Base-by-base conservation (phyloP, 176 grass and related monocot genomes). In the Paspalum vaginatum region DNA sequence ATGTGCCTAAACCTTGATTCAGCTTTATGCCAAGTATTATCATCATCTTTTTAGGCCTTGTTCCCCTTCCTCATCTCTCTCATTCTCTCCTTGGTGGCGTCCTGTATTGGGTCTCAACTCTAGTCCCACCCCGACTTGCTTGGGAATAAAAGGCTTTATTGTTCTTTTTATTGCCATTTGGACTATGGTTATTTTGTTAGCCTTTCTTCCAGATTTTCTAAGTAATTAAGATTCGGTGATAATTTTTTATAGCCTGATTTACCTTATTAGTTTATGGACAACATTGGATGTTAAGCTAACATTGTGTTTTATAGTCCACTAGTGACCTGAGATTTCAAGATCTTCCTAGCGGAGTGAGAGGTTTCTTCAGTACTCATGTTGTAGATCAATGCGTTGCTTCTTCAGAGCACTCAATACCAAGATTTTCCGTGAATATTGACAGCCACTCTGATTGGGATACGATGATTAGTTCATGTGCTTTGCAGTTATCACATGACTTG, bases 341-440 rank as follows among this genome's bases (percentile, higher is more conserved):
- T 79, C 92, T 98, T 91, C 95, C 95, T 76, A 46, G 67, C 52
- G 88, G 78, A 93, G 89, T 95, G 76, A 92, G 85, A 68, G 70
- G 74, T 77, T 98, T 98, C 86, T 98, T 98, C 84, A 87, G 82
- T 54, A 79, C 80, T 61, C 62, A 88, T 87, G 82, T 85, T 56
- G 63, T 91, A 70, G 79, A 86, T 88, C 72, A 85, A 75, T 79
- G 54, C 51, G 25, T 88, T 93, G 65, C 67, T 68, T 85, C 83
- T 74, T 88, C 80, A 41, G 88, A 91, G 67, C 83, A 93, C 61
- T 85, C 88, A 55, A 77, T 89, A 67, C 95, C 92, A 43, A 87
- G 95, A 80, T 93, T 95, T 79, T 89, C 84, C 53, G 77, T 94
- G 76, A 83, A 91, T 72, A 59, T 98, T 81, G 90, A 98, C 86